Conservation (phyloP, 2,329 filamentous ascomycete species). For the Paecilomyces variotii region DNA sequence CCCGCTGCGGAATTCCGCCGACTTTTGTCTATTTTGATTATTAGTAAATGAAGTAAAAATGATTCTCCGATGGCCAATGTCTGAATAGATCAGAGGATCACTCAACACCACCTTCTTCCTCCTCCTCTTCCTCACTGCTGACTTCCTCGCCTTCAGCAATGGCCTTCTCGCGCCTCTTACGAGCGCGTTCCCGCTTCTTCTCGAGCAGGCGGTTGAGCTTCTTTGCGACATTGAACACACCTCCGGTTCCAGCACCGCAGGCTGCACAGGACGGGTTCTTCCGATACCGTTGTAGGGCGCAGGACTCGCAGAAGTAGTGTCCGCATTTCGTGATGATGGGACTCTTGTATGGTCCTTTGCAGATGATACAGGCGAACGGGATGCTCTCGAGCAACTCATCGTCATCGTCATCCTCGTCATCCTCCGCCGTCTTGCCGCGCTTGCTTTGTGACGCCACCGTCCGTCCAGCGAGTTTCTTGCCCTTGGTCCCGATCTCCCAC, state of each 20-base stretch:
- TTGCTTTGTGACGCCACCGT: constrained; percentile 40
- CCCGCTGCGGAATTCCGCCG: neutral
- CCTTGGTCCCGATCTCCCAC: constrained; percentile 76
- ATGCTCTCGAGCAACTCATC: constrained; percentile 71
- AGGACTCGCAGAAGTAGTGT: constrained; percentile 92
- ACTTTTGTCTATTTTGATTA: neutral
- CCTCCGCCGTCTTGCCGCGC: constrained; percentile 39
- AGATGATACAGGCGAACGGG: constrained; percentile 84
- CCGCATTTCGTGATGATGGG: constrained; percentile 85
- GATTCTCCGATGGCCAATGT: neutral
- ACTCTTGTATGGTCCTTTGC: constrained; percentile 65
- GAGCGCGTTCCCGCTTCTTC: constrained; percentile 53
- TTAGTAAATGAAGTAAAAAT: neutral
- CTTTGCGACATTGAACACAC: constrained; percentile 84
- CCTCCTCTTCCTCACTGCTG: constrained; percentile 34
- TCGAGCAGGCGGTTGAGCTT: constrained; percentile 73
- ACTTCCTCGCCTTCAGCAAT: constrained; percentile 47
- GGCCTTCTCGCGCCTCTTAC: constrained; percentile 45
- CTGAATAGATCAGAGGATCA: neutral
- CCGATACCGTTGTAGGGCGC: constrained; percentile 76
- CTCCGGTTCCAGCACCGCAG: constrained; percentile 76
- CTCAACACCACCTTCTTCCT: constrained; percentile 19
- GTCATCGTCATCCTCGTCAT: constrained; percentile 51
- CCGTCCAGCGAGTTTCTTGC: constrained; percentile 37
- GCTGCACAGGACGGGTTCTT: constrained; percentile 81